Evolutionary conservation across 176 grass and related monocot genomes (phyloP), one percentile per base, ranked within the genome.

Genomic region (Lolium multiflorum): DNA sequence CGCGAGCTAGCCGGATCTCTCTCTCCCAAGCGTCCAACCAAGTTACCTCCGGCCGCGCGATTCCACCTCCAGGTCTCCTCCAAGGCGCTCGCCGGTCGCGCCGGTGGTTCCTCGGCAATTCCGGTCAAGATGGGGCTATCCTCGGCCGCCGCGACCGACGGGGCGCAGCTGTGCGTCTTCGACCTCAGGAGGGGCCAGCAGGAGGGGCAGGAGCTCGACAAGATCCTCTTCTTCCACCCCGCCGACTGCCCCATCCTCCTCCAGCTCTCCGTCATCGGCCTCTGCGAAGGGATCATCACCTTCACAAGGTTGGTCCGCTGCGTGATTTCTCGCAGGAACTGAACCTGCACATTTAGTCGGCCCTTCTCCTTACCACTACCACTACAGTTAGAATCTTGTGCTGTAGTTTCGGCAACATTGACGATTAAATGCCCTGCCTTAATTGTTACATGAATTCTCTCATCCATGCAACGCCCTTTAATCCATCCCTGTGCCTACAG

Each of bases 171-270:
- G 28, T 99, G 94, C 48, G 82, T 99, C 58, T 96, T 99, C 82
- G 97, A 99, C 82, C 84, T 96, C 18, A 86, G 90, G 85, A 93
- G 97, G 79, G 97, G 97, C 31, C 94, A 96, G 77, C 84, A 88
- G 48, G 97, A 96, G 84, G 97, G 97, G 8, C 94, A 99, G 91
- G 97, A 99, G 88, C 90, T 96, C 38, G 97, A 99, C 86, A 99
- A 99, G 87, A 99, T 99, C 79, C 85, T 99, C 64, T 96, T 90
- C 88, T 98, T 99, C 84, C 89, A 89, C 81, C 97, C 97, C 54
- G 71, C 90, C 22, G 92, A 99, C 58, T 99, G 90, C 89, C 92
- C 94, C 87, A 94, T 94, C 84, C 86, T 93, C 28, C 85, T 86
- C 81, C 97, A 99, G 85, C 89, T 96, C 84, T 99, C 94, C 57